Base-by-base conservation (phyloP, 495 filamentous ascomycete genomes). In the Talaromyces borbonicus region DNA sequence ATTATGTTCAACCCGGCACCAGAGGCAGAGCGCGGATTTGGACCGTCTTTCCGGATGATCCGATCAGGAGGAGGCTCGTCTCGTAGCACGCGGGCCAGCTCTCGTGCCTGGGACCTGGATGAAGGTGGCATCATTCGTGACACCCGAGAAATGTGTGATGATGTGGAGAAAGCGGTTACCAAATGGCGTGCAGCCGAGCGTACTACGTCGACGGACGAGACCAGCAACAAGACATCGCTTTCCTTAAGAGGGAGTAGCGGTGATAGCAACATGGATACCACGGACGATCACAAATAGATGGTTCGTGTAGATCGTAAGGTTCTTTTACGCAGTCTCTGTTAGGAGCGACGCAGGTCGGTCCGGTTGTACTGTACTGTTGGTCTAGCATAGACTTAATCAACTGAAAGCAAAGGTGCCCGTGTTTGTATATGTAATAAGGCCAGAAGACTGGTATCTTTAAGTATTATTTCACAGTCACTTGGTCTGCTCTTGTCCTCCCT, bases 1-100 rank as follows among this genome's bases (percentile, higher is more conserved):
- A 80, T 95, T 56, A 96, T 97, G 92, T 98, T 88, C 73, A 98
- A 97, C 52, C 78, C 83, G 0, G 78, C 86, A 48, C 75, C 82
- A 0, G 61, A 70, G 23, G 32, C 43, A 3, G 64, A 74, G 30
- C 80, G 84, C 29, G 83, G 83, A 0, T 77, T 85, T 29, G 82
- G 83, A 0, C 76, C 72, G 2, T 67, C 68, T 2, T 83, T 84
- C 52, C 61, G 75, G 5, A 65, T 71, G 64, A 56, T 51, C 32
- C 56, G 51, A 30, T 50, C 61, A 33, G 49, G 56, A 26, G 52
- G 66, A 55, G n/a, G n/a, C n/a, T 72, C 58, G 33, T 51, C 16
- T 49, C 56, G 12, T 53, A 60, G 19, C 66, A 72, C 43, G 65
- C 71, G 59, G 16, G 59, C 56, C 55, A 73, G 49, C 59, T 73